Evolutionary conservation across 345 rosid species (phyloP).

Genomic region (Iberis pinnata): DNA sequence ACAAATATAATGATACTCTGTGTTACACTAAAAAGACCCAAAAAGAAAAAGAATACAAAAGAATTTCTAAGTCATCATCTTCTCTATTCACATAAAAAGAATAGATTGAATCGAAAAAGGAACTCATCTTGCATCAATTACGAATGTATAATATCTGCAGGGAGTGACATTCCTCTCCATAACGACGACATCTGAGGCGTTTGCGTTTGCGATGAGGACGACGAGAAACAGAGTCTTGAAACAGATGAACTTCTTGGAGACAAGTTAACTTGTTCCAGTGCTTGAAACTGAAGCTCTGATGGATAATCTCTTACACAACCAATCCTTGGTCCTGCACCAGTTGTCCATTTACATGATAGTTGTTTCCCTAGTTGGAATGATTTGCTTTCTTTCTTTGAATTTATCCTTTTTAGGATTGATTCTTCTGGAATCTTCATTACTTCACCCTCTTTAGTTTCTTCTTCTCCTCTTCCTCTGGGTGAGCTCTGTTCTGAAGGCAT

Average conservation of each 20-base stretch:
- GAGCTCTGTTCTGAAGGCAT: conserved; percentile 24
- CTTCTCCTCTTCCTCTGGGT: conserved; percentile 17
- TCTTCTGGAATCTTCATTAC: conserved; percentile 40
- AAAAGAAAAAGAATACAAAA: conserved; percentile 31
- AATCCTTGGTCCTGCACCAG: conserved; percentile 95
- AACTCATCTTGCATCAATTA: conserved; percentile 14
- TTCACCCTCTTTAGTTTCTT: conserved; percentile 29
- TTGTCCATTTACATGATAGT: conserved; percentile 79
- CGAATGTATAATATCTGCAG: conserved; percentile 21
- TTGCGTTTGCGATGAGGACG: conserved; percentile 25
- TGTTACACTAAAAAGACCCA: conserved; percentile 16
- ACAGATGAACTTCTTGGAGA: conserved; percentile 56
- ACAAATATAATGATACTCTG: conserved; percentile 21
- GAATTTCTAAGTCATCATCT: conserved; percentile 41
- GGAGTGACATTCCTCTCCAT: conserved; percentile 29
- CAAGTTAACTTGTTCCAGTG: conserved; percentile 73
- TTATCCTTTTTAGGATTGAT: conserved; percentile 48
- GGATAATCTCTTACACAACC: conserved; percentile 94
- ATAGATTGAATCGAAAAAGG: conserved; percentile 29
- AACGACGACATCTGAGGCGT: conserved; percentile 29
- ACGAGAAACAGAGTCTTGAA: conserved; percentile 23
- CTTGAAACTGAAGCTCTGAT: conserved; percentile 68
- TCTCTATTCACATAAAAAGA: conserved; percentile 60
- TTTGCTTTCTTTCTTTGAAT: conserved; percentile 46
- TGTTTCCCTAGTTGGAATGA: conserved; percentile 82